These are phyloP conservation scores for Candida ponderosae DNA, from an alignment of 805 yeast species.

Conservation along the genomic window DNA sequence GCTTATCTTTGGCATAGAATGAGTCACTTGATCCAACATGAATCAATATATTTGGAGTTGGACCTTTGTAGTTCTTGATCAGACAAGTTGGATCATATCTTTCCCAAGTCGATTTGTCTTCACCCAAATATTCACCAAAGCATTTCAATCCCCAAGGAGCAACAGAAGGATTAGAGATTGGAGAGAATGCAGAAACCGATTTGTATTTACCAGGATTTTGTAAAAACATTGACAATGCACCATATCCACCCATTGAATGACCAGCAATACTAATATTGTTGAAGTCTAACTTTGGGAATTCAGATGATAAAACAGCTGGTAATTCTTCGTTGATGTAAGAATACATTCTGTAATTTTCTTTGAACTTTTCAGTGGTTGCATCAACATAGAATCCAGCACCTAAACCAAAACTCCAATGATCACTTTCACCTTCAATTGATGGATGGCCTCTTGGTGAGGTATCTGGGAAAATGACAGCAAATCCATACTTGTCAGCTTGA, in stretches of 20 bases:
- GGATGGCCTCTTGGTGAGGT: constrained; percentile 87
- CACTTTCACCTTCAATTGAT: constrained; percentile 69
- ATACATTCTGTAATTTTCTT: constrained; percentile 75
- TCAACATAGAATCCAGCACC: constrained; percentile 95
- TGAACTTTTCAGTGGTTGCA: constrained; percentile 70
- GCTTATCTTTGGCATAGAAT: constrained; percentile 52
- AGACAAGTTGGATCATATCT: constrained; percentile 82
- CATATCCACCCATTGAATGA: constrained; percentile 98
- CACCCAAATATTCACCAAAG: constrained; percentile 71
- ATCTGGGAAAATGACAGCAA: constrained; percentile 90
- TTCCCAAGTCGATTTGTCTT: constrained; percentile 43
- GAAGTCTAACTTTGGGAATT: constrained; percentile 46
- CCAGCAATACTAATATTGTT: constrained; percentile 74
- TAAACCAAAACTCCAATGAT: constrained; percentile 83
- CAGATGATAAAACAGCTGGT: constrained; percentile 31
- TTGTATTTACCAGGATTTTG: constrained; percentile 65
- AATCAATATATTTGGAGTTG: constrained; percentile 56
- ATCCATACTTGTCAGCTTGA: constrained; percentile 72
- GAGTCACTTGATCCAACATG: constrained; percentile 78
- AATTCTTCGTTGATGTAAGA: constrained; percentile 73
- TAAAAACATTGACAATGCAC: constrained; percentile 69
- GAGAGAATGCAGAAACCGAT: constrained; percentile 86
- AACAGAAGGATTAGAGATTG: constrained; percentile 71
- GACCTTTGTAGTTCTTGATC: constrained; percentile 48
- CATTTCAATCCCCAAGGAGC: constrained; percentile 88